Base-by-base conservation (phyloP, 73 alveolate genomes). In the Paramecium caudatum region DNA sequence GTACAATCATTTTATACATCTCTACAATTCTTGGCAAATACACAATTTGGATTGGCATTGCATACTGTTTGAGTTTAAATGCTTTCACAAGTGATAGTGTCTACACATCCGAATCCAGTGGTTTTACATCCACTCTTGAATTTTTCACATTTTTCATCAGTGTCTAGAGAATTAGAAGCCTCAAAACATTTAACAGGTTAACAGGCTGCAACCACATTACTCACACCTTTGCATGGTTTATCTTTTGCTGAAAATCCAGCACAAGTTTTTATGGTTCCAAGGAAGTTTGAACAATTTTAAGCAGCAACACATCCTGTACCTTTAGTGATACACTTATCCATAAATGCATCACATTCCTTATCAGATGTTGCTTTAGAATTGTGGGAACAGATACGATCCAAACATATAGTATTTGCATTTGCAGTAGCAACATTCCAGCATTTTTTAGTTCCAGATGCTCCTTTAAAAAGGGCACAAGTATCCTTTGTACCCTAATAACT, bases 241-340 rank as follows among this genome's bases (percentile, higher is more conserved):
- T 74, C 88, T 41, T 6, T 74, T 3, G 88, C 88, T 9, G 88
- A 27, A 23, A 74, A 74, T 3, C 21, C 19, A 2, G 55, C 32
- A 65, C 83, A 65, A 33, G 83, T 65, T 34, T 65, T 33, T 16
- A 36, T 13, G 27, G 83, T 65, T 12, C 83, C 83, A 25, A 65
- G 17, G 34, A 65, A 65, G 25, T 65, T 65, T 34, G 32, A 25
- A 36, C 83, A 65, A 12, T 8, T 25, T 33, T 65, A 15, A 17
- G 13, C 39, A 74, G 36, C 55, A 5, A 74, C 88, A 74, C 88
- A 74, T 9, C 88, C 88, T 9, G 62, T 43, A 39, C 88, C 88
- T 16, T 74, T 74, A 0, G 88, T 74, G 6, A 39, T 25, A 74
- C 88, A 74, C 1, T 68, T 68, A 15, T 63, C 1, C 21, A 74